These are phyloP conservation scores for Podaxis rugospora DNA, from an alignment of 768 basidiomycete species.

Conservation along the genomic window DNA sequence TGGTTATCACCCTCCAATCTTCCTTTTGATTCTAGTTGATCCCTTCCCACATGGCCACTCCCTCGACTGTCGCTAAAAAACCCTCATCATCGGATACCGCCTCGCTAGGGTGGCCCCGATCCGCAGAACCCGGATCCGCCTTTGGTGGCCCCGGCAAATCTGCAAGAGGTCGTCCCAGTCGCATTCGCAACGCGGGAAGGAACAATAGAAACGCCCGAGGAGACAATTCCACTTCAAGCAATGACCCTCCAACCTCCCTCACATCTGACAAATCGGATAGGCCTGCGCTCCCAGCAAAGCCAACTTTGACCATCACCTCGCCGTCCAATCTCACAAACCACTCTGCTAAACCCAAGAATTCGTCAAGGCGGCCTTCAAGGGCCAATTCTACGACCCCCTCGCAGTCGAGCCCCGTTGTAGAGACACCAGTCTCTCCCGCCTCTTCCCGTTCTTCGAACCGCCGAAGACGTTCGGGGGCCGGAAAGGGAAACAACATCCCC, in stretches of 20 bases:
- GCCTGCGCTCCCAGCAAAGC: conserved; percentile 19
- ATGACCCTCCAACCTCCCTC: conserved; percentile 14
- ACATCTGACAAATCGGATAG: conserved; percentile 16
- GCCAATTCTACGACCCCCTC: conserved; percentile 23
- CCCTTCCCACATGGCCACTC: conserved; percentile 37
- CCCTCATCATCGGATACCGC: conserved; percentile 13
- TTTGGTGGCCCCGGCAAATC: conserved; percentile 41
- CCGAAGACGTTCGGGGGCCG: conserved; percentile 44
- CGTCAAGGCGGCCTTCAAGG: conserved; percentile 31
- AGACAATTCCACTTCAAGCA: conserved; percentile 13
- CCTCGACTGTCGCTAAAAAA: conserved; percentile 29
- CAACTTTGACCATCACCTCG: conserved; percentile 11
- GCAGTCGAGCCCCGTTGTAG: conserved; percentile 16
- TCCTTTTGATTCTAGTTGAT: not conserved
- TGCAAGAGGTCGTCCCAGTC: conserved; percentile 30
- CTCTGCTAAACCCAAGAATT: conserved; percentile 22
- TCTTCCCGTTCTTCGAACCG: conserved; percentile 41
- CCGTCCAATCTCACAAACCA: conserved; percentile 14
- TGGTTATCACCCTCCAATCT: not conserved
- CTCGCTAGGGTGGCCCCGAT: conserved; percentile 38
- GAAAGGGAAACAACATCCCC: conserved; percentile 24
- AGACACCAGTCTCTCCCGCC: conserved; percentile 21
- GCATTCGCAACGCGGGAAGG: conserved; percentile 26
- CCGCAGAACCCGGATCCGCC: conserved; percentile 43
- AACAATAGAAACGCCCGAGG: conserved; percentile 21